Percentiles rank a stretch among this genome's conserved stretches.
Evolutionary conservation across 768 basidiomycete species (phyloP).

Genomic region (Russula abietina): DNA sequence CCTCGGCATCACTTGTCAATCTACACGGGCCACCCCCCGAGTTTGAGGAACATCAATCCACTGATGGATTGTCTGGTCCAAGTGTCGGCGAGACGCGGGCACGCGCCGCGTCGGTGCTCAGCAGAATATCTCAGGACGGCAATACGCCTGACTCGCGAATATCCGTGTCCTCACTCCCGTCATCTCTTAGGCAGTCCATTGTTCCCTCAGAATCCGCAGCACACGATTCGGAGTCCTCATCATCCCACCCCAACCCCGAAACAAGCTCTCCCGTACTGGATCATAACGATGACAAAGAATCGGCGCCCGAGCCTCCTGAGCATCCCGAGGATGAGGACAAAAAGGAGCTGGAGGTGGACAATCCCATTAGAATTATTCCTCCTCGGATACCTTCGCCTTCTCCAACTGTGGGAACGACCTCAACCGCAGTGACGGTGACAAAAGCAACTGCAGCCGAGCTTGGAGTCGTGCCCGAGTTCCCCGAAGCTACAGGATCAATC

Average conservation of each 20-base stretch:
- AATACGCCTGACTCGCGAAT: not conserved
- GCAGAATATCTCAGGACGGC: slow-evolving; percentile 3
- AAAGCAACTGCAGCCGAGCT: slow-evolving; percentile 3
- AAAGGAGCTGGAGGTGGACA: not conserved
- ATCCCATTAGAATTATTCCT: not conserved
- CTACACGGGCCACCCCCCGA: slow-evolving; percentile 43
- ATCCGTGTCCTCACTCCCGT: not conserved
- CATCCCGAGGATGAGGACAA: not conserved
- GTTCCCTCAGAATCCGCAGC: not conserved
- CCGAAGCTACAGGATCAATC: not conserved
- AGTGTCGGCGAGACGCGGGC: not conserved
- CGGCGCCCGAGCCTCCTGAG: not conserved
- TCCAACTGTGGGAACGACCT: slow-evolving; percentile 12
- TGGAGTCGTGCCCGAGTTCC: not conserved
- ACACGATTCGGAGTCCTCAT: not conserved
- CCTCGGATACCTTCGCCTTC: slow-evolving; percentile 8
- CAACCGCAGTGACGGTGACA: slow-evolving; percentile 2
- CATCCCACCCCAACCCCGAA: not conserved
- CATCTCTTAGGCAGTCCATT: not conserved
- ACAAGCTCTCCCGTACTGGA: not conserved
- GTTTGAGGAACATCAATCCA: slow-evolving; percentile 36
- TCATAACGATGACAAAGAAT: not conserved
- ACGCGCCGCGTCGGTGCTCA: slow-evolving; percentile 7
- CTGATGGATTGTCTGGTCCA: slow-evolving; percentile 17
- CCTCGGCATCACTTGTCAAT: slow-evolving; percentile 42